Evolutionary conservation across 768 basidiomycete species (phyloP), one percentile per base, ranked within the genome.

Genomic region (Pisolithus orientalis): DNA sequence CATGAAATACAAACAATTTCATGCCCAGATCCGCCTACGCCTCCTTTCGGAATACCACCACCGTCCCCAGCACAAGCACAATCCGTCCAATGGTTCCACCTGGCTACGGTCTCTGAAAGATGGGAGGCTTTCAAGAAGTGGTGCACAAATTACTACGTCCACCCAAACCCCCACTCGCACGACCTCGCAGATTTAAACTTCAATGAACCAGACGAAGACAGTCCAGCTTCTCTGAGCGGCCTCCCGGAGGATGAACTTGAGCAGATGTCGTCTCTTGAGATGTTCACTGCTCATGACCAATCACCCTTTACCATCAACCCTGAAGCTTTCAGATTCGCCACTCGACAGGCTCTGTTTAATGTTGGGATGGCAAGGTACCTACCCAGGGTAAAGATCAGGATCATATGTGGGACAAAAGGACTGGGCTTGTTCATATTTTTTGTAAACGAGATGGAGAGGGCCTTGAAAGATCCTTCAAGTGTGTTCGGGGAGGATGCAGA

Each of bases 311-410:
- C 10, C 31, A 44, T 53, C 2, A 28, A 21, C 17, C 28, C 4
- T 17, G 52, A 49, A 25, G 43, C 47, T 13, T 13, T 49, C n/a
- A 39, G 32, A 24, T 11, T 25, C 5, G 13, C n/a, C 21, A 47
- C 43, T 9, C 42, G 43, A 43, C 52, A 48, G 32, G 52, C 55
- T 17, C 28, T 56, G n/a, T 53, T 56, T 28, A 34, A 53, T n/a
- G 8, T 28, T 2, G 24, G 24, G n/a, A 38, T 53, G 39, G 55
- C 52, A 3, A 32, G 53, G 16, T 34, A 47, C 6, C 37, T 53
- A n/a, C 55, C 55, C 13, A 40, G 34, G 10, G 4, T 53, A 38
- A 48, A 34, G 24, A 25, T 56, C 32, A 48, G 42, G 11, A 50
- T 53, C 39, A 21, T 50, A 31, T 44, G 47, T 37, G 52, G 52